phyloP scores from a whole-genome alignment of 148 eudicot genomes.

The Rhododendron simsii region DNA sequence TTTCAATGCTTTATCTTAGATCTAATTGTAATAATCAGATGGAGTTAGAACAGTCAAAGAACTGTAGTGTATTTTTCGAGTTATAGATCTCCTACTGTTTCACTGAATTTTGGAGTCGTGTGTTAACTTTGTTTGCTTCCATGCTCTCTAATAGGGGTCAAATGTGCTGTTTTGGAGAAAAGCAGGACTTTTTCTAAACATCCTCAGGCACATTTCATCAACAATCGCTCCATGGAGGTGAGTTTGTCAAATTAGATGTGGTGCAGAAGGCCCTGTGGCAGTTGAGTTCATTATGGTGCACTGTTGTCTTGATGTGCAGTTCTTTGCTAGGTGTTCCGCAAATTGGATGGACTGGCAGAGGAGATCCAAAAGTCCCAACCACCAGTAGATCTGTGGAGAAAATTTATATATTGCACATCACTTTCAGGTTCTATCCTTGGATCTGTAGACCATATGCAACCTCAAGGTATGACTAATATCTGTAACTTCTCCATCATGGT shows the following conservation, averaged over 20 bases:
- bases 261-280: neutral
- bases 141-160: conserved; percentile 50
- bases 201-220: conserved; percentile 98
- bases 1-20: neutral
- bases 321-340: conserved; percentile 70
- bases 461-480: conserved; percentile 61
- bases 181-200: conserved; percentile 61
- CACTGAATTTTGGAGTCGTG: neutral
- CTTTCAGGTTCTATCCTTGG: conserved; percentile 86
- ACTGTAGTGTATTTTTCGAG: neutral
- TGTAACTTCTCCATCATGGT: neutral
- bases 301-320: conserved; percentile 45
- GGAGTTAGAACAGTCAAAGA: neutral
- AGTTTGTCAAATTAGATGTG: conserved; percentile 8
- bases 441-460: conserved; percentile 92
- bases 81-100: neutral
- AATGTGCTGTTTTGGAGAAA: conserved; percentile 83
- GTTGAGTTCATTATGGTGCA: conserved; percentile 13
- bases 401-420: conserved; percentile 91
- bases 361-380: conserved; percentile 77
- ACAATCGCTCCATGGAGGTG: conserved; percentile 99
- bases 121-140: neutral
- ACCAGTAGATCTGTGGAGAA: conserved; percentile 91
- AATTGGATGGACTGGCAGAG: conserved; percentile 78
- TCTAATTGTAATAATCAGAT: too few relatives aligned